Evolutionary conservation across 352 stramenopile genomes (phyloP), one percentile per base, ranked within the genome.

Genomic region (Phytophthora citricola): DNA sequence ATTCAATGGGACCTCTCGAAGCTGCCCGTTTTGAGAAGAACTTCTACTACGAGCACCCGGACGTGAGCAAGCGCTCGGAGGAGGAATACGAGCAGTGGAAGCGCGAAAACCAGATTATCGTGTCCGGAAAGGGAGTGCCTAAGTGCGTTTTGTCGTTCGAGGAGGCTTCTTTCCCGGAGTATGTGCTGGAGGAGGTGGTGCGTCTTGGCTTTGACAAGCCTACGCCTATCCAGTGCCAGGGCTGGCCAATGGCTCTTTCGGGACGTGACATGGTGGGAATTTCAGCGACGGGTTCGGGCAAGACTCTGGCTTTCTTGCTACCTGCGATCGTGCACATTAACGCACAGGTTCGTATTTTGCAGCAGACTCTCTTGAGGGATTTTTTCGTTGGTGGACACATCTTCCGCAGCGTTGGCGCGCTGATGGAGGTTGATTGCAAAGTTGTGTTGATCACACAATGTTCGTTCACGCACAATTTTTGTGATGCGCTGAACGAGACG

Each of bases 301-400:
- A 99, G 77, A 99, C 97, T 27, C 66, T 99, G 46, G 95, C 97
- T 32, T 99, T 99, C 84, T 89, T 99, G 71, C 83, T 99, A n/a
- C 98, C 98, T 11, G 97, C 94, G 34, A 99, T 99, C 90, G 98
- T 99, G 69, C 98, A 99, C 82, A 99, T 99, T 86, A 99, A 99
- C 83, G 98, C 97, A 69, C 96, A 99, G 95, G 97, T 99, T 95
- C 86, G 87, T 93, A 60, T 26, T 66, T 40, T 83, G 74, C 76
- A 72, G 65, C 72, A 62, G 57, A 63, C 40, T 58, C 44, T 75
- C 31, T 61, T 20, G 10, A 65, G 51, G 62, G 52, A 22, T 65
- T 47, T 52, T 41, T 45, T 56, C 31, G 52, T 59, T 68, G 61
- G 36, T 64, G 52, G 17, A 60, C 56, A 38, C 61, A 55, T 63